Conservation (phyloP, 139 green algal genomes). For the Micractinium conductrix region DNA sequence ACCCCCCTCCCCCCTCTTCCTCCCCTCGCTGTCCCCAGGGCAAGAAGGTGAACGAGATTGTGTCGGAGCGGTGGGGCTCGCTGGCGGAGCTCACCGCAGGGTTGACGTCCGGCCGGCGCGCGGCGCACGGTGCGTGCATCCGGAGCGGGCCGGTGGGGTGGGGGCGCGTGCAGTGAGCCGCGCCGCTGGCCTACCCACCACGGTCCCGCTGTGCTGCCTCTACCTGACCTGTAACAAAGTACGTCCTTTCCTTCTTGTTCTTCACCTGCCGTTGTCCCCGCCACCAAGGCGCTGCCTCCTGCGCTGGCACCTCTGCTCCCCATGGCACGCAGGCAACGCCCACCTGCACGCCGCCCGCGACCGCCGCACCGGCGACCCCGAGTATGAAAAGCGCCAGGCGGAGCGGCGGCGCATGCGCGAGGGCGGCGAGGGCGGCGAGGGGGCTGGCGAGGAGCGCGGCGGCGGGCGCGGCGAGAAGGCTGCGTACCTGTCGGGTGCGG, state of each 20-base stretch:
- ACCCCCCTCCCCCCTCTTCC: not conserved
- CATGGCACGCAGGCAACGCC: conserved; percentile 55
- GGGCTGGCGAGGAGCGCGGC: conserved; percentile 5
- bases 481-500: conserved; percentile 10
- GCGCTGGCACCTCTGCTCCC: too few relatives aligned
- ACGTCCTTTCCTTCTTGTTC: not conserved
- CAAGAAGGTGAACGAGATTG: conserved; percentile 57
- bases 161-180: too few relatives aligned
- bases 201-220: too few relatives aligned
- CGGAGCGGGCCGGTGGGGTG: too few relatives aligned
- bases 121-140: conserved; percentile 56
- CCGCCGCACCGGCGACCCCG: conserved; percentile 7
- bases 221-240: too few relatives aligned
- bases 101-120: conserved; percentile 44
- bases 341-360: conserved; percentile 50
- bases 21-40: conserved; percentile 9
- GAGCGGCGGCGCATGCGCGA: conserved; percentile 30
- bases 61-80: conserved; percentile 86
- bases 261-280: too few relatives aligned
- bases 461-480: conserved; percentile 4
- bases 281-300: too few relatives aligned
- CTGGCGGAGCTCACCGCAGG: conserved; percentile 62
- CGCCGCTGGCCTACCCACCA: too few relatives aligned
- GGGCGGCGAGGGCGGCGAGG: not conserved
- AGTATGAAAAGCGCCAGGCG: conserved; percentile 16